A percentile compares a stretch with the other conserved stretches of the same genome.
phyloP scores from a whole-genome alignment of 108 stramenopile genomes.

The Cyclotella cryptica region DNA sequence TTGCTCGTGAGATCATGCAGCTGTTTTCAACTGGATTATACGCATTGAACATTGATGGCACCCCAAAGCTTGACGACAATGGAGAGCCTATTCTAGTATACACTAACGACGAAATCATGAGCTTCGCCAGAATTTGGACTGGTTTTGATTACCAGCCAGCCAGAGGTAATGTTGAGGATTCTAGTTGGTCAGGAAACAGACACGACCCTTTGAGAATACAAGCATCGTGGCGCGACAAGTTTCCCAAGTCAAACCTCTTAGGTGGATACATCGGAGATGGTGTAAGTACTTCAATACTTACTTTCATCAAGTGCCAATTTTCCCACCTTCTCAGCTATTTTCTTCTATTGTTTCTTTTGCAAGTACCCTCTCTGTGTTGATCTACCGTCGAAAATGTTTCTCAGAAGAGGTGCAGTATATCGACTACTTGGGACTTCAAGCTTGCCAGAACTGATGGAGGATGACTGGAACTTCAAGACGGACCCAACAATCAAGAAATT shows the following conservation, averaged over 20 bases:
- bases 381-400: conserved; percentile 48
- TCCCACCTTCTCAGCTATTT: too few species aligned
- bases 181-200: conserved; percentile 18
- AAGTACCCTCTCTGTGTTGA: conserved; percentile 44
- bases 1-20: conserved; percentile 71
- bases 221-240: conserved; percentile 49
- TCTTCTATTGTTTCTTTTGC: too few species aligned
- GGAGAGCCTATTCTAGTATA: conserved; percentile 48
- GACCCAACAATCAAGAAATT: conserved; percentile 38
- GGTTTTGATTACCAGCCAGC: conserved; percentile 27
- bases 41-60: conserved; percentile 66
- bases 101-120: conserved; percentile 61
- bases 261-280: conserved; percentile 75
- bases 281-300: background rate
- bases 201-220: conserved; percentile 70
- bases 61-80: conserved; percentile 30
- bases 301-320: too few species aligned
- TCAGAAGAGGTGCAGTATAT: conserved; percentile 60
- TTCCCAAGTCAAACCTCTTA: conserved; percentile 65
- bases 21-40: conserved; percentile 66
- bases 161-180: conserved; percentile 57
- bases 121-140: conserved; percentile 55
- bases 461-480: conserved; percentile 18
- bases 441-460: conserved; percentile 50
- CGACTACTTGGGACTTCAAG: conserved; percentile 51